phyloP scores from a whole-genome alignment of 345 rosid genomes.

The Turnera subulata region DNA sequence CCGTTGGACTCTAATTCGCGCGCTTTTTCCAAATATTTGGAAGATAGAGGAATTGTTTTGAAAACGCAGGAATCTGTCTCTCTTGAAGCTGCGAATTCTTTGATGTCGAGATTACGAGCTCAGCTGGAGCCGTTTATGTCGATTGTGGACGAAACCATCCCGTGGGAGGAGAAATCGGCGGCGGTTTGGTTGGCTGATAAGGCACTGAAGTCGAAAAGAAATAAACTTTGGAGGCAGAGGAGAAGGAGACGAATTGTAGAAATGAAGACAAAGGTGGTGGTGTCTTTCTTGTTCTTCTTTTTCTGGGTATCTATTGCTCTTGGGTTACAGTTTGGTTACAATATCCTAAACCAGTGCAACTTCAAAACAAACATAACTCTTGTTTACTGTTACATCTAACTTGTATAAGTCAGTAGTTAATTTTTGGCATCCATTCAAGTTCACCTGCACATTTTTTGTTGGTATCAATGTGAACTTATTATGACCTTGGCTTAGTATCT shows the following conservation, averaged over 20 bases:
- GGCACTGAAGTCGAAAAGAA: slow-evolving; percentile 54
- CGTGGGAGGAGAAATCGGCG: slow-evolving; percentile 92
- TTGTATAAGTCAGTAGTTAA: no score
- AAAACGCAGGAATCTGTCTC: slow-evolving; percentile 52
- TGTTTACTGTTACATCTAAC: no score
- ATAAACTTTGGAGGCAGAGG: slow-evolving; percentile 73
- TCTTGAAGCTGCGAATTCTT: slow-evolving; percentile 55
- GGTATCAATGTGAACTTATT: no score
- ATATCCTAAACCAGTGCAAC: no score
- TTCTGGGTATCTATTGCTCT: not conserved
- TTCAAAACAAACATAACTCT: no score
- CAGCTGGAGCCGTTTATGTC: slow-evolving; percentile 67
- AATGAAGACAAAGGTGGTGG: slow-evolving; percentile 57
- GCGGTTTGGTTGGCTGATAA: slow-evolving; percentile 46
- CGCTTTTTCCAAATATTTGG: slow-evolving; percentile 36
- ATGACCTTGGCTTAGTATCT: no score
- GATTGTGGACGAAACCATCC: slow-evolving; percentile 41
- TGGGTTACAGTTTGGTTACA: not conserved
- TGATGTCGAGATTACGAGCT: slow-evolving; percentile 60
- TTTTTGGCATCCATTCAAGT: no score
- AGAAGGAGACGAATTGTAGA: slow-evolving; percentile 64
- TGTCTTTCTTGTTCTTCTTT: slow-evolving; percentile 15
- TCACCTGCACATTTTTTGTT: no score
- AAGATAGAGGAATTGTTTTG: slow-evolving; percentile 37
- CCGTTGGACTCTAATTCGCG: slow-evolving; percentile 21